These are phyloP conservation scores for Graphiopsis chlorocephala DNA, from an alignment of 2,329 filamentous ascomycete species.

Conservation along the genomic window DNA sequence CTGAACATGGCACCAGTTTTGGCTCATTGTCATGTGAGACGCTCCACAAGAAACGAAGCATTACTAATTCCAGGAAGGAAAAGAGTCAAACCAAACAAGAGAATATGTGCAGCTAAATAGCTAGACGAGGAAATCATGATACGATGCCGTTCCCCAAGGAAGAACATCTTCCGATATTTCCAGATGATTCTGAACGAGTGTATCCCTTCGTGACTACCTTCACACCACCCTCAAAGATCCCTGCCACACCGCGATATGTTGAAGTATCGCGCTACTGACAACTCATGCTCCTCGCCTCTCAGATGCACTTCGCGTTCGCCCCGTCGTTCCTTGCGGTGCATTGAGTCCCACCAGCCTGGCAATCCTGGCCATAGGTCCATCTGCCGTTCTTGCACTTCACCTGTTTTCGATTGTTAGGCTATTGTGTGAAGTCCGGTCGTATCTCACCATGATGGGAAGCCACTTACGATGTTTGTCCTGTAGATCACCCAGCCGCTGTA, in stretches of 20 bases:
- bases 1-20: too few species aligned
- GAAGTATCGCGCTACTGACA: not conserved
- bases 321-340: not conserved
- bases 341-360: not conserved
- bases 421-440: too few species aligned
- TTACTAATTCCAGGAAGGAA: not conserved
- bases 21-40: too few species aligned
- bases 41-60: too few species aligned
- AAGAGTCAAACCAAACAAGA: not conserved
- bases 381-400: not conserved
- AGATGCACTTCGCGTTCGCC: not conserved
- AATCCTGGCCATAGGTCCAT: conserved; percentile 4
- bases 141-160: not conserved
- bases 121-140: not conserved
- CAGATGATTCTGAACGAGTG: not conserved
- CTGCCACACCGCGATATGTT: not conserved
- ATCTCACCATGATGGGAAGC: not conserved
- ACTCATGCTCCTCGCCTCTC: not conserved
- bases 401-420: not conserved
- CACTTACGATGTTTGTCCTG: conserved; percentile 10
- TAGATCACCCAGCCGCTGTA: not conserved
- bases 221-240: not conserved
- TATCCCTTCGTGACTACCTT: not conserved
- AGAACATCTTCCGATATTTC: not conserved
- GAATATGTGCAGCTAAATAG: not conserved